Conservation (phyloP, 2,329 filamentous ascomycete species). For the Ophiognomonia clavigignenti-juglandacearum region DNA sequence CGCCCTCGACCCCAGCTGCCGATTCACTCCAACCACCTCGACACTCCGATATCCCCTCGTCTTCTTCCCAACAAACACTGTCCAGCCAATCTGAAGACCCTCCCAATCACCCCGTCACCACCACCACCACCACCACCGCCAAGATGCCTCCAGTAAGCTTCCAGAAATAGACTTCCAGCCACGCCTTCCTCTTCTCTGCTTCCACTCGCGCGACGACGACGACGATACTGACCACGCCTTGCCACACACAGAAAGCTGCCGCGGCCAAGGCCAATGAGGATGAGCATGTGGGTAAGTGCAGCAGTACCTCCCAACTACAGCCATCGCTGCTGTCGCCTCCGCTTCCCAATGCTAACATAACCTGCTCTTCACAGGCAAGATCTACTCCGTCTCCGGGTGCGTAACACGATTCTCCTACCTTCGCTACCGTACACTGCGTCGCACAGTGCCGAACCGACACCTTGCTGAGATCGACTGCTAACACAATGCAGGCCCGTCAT, state of each 20-base stretch:
- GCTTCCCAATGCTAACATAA: conserved; percentile 11
- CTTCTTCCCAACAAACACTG: conserved; percentile 13
- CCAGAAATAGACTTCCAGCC: conserved; percentile 11
- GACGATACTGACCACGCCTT: conserved; percentile 15
- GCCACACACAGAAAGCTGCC: conserved; percentile 26
- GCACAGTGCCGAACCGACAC: background rate
- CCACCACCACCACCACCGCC: conserved; percentile 28
- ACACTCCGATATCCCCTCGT: conserved; percentile 23
- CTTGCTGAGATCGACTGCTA: conserved; percentile 22
- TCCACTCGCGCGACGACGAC: background rate
- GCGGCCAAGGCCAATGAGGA: conserved; percentile 32
- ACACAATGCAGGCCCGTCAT: conserved; percentile 69
- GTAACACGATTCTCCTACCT: conserved; percentile 27
- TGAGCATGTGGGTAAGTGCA: conserved; percentile 34
- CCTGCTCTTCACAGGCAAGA: conserved; percentile 43
- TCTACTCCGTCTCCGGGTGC: conserved; percentile 59
- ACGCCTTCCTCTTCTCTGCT: conserved; percentile 12
- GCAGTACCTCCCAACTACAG: background rate
- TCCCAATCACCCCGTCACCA: conserved; percentile 21
- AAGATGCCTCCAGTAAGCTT: conserved; percentile 54
- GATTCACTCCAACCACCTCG: too few relatives aligned
- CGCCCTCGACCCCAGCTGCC: conserved; percentile 20
- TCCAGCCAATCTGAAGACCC: conserved; percentile 26
- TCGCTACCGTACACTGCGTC: conserved; percentile 4
- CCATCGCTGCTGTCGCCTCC: background rate